Evolutionary conservation across 2,329 filamentous ascomycete species (phyloP).

Genomic region (Alternaria gaisen): DNA sequence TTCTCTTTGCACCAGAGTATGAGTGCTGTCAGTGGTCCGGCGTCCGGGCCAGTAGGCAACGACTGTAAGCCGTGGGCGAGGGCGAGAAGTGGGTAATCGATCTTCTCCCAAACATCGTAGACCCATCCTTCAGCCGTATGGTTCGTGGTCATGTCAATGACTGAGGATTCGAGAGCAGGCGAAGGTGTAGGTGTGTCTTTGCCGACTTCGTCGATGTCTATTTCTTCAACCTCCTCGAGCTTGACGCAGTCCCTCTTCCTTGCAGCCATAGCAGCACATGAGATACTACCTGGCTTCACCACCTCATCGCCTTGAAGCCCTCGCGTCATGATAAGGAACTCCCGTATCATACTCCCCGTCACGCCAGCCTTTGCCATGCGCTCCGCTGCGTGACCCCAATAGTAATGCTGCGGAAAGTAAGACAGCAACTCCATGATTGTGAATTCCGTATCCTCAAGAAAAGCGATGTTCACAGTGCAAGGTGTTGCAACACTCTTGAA

Average conservation of each 20-base stretch:
- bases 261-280: neutral
- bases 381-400: constrained; percentile 23
- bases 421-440: constrained; percentile 25
- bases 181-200: neutral
- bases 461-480: constrained; percentile 18
- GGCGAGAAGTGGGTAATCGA: constrained; percentile 30
- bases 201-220: neutral
- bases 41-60: constrained; percentile 24
- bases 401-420: constrained; percentile 28
- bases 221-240: neutral
- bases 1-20: constrained; percentile 25
- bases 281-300: neutral
- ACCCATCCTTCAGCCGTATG: constrained; percentile 29
- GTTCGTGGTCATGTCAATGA: neutral
- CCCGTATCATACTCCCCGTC: neutral
- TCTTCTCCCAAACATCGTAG: constrained; percentile 10
- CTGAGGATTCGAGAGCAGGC: neutral
- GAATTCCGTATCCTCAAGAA: constrained; percentile 24
- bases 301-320: constrained; percentile 5
- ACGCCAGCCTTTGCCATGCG: constrained; percentile 4
- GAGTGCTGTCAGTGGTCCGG: constrained; percentile 25
- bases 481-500: constrained; percentile 30
- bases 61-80: constrained; percentile 22
- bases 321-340: constrained; percentile 8
- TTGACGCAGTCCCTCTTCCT: neutral